A percentile compares a stretch with the other conserved stretches of the same genome.
These are phyloP conservation scores for Platanthera zijinensis DNA, from an alignment of 106 monocot species.

Conservation along the genomic window DNA sequence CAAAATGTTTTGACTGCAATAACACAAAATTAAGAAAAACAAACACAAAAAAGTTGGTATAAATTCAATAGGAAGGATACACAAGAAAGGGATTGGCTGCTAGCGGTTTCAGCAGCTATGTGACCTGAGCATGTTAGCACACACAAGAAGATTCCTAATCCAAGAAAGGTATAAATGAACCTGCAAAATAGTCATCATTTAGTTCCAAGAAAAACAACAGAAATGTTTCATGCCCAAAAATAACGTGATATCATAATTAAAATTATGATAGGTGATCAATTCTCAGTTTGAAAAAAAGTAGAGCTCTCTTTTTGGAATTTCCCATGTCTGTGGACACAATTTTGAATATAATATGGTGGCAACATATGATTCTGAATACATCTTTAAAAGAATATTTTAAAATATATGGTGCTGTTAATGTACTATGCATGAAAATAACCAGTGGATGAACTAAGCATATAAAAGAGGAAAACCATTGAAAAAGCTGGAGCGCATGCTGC, in stretches of 20 bases:
- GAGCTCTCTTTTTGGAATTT: not conserved
- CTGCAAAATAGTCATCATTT: slow-evolving; percentile 23
- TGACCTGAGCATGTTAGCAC: slow-evolving; percentile 53
- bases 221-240: not conserved
- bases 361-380: not conserved
- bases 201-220: not conserved
- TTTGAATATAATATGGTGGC: not conserved
- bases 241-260: not conserved
- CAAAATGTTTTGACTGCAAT: not conserved
- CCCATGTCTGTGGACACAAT: not conserved
- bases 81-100: slow-evolving; percentile 52
- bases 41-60: not conserved
- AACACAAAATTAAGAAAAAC: not conserved
- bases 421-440: no score
- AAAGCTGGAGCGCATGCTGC: no score
- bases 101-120: slow-evolving; percentile 58
- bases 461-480: no score
- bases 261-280: no score
- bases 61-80: slow-evolving; percentile 38
- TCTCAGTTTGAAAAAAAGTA: no score
- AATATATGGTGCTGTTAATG: no score
- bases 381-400: not conserved
- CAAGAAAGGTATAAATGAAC: slow-evolving; percentile 49
- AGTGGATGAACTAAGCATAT: no score
- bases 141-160: slow-evolving; percentile 37